Evolutionary conservation across 768 basidiomycete species (phyloP).

Genomic region (Kwoniella bestiolae): DNA sequence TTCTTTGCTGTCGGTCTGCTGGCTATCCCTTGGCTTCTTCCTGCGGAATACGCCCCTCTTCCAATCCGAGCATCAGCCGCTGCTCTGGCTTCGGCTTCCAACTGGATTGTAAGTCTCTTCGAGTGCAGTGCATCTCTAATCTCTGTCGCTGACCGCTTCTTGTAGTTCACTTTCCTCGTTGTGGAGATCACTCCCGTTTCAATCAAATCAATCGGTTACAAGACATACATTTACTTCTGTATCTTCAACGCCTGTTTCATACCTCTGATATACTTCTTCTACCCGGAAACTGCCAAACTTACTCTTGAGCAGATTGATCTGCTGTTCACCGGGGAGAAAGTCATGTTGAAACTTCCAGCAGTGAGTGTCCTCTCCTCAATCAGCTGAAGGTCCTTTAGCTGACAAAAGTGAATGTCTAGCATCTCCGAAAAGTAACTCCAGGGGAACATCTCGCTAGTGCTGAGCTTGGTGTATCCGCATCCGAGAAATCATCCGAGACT

Average conservation of each 20-base stretch:
- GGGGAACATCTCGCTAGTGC: background rate
- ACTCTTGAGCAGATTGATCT: slow-evolving; percentile 29
- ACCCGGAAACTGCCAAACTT: slow-evolving; percentile 30
- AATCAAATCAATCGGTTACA: slow-evolving; percentile 23
- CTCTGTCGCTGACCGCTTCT: background rate
- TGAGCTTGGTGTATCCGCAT: background rate
- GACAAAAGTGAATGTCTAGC: background rate
- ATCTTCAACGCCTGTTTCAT: slow-evolving; percentile 28
- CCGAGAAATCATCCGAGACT: background rate
- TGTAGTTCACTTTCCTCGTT: slow-evolving; percentile 24
- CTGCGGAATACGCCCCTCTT: slow-evolving; percentile 28
- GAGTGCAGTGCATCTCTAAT: background rate
- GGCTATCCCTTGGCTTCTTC: slow-evolving; percentile 32
- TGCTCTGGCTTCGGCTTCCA: slow-evolving; percentile 27
- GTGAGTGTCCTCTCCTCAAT: background rate
- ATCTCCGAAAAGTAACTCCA: slow-evolving; percentile 5
- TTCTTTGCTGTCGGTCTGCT: slow-evolving; percentile 27
- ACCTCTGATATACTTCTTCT: slow-evolving; percentile 30
- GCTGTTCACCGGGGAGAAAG: slow-evolving; percentile 24
- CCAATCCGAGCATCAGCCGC: slow-evolving; percentile 30
- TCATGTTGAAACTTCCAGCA: background rate
- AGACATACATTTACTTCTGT: slow-evolving; percentile 27
- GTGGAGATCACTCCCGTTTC: slow-evolving; percentile 29
- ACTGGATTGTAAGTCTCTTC: slow-evolving; percentile 23
- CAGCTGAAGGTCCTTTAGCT: background rate